Conservation (phyloP, 1,139 yeast genomes). For the Yamadazyma aaseri region DNA sequence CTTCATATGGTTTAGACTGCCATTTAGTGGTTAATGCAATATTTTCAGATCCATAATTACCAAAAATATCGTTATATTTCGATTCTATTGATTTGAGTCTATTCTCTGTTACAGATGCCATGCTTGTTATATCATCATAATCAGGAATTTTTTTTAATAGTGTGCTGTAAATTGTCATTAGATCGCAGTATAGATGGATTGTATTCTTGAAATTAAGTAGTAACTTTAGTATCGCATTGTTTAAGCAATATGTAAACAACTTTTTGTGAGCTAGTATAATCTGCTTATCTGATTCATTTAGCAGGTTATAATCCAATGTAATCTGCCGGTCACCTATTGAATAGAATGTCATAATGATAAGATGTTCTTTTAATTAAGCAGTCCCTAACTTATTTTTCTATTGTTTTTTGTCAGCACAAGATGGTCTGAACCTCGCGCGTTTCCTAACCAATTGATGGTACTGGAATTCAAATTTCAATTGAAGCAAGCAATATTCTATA, state of each 20-base stretch:
- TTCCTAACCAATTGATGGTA: too few relatives aligned
- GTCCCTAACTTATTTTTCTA: too few relatives aligned
- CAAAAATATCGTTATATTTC: constrained; percentile 32
- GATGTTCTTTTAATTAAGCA: too few relatives aligned
- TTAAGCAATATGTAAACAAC: constrained; percentile 34
- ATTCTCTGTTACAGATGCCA: constrained; percentile 28
- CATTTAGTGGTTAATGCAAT: constrained; percentile 18
- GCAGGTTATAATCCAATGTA: constrained; percentile 19
- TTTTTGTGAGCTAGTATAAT: constrained; percentile 29
- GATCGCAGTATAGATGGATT: constrained; percentile 39
- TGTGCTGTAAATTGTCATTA: constrained; percentile 41
- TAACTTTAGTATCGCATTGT: constrained; percentile 28
- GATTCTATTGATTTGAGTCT: constrained; percentile 30
- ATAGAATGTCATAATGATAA: constrained; percentile 19
- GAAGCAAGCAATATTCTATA: too few relatives aligned
- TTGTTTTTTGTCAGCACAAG: too few relatives aligned
- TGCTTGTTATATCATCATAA: constrained; percentile 42
- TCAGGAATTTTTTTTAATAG: constrained; percentile 40
- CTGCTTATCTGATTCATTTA: constrained; percentile 24
- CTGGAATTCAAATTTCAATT: too few relatives aligned
- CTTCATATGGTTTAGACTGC: constrained; percentile 31
- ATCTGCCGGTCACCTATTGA: constrained; percentile 32
- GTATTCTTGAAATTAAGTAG: constrained; percentile 31
- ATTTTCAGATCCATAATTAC: constrained; percentile 12
- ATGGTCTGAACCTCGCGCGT: too few relatives aligned